Evolutionary conservation across 139 green algal genomes (phyloP).

Genomic region (Chlamydomonas asymmetrica): DNA sequence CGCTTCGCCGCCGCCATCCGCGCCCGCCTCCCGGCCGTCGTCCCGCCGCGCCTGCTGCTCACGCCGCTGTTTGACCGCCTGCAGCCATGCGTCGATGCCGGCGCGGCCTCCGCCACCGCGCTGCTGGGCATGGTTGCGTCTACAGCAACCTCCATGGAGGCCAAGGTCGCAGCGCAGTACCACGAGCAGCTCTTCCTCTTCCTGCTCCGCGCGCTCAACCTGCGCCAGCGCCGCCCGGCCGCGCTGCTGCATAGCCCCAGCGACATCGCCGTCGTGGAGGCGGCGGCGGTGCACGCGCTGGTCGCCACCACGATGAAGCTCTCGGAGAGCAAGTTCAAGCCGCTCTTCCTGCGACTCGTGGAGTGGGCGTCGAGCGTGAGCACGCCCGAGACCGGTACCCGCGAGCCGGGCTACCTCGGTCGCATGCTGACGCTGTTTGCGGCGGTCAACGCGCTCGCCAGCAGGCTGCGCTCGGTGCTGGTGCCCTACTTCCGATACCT

Average conservation of each 20-base stretch:
- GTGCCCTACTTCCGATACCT: constrained; percentile 82
- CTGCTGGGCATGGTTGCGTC: constrained; percentile 47
- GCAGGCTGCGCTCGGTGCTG: constrained; percentile 83
- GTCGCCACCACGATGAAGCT: constrained; percentile 86
- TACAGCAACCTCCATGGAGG: constrained; percentile 52
- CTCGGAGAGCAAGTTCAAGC: constrained; percentile 87
- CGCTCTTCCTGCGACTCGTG: constrained; percentile 85
- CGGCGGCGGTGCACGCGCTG: constrained; percentile 55
- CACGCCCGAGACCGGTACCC: constrained; percentile 1
- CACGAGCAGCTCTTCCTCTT: constrained; percentile 65
- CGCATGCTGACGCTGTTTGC: constrained; percentile 58
- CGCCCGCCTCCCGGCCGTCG: constrained; percentile 28
- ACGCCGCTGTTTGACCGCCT: constrained; percentile 48
- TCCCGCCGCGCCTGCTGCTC: constrained; percentile 75
- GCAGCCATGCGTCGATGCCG: not conserved
- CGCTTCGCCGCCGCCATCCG: constrained; percentile 37
- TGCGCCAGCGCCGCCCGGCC: constrained; percentile 55
- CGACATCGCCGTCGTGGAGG: constrained; percentile 48
- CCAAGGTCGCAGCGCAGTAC: constrained; percentile 50
- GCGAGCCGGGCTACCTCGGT: constrained; percentile 11
- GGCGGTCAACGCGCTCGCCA: constrained; percentile 55
- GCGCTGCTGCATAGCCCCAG: constrained; percentile 12
- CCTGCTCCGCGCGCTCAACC: constrained; percentile 76
- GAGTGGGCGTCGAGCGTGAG: constrained; percentile 70
- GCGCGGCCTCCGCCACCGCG: constrained; percentile 20